A percentile compares a stretch with the other conserved stretches of the same genome.
These are phyloP conservation scores for Penicillium sp. DNA, from an alignment of 2,329 filamentous ascomycete species.

Conservation along the genomic window DNA sequence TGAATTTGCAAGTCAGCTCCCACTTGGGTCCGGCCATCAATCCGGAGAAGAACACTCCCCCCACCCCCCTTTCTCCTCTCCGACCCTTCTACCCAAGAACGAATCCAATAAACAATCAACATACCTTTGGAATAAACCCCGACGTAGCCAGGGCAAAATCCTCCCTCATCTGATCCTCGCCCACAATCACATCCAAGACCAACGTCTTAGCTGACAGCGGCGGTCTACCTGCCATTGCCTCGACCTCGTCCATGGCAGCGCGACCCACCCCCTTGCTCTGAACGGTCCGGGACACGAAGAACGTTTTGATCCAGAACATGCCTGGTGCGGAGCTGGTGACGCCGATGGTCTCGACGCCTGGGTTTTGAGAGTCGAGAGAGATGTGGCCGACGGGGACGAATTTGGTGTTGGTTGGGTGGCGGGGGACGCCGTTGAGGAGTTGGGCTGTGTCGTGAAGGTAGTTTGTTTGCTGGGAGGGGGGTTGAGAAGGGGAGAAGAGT, in stretches of 20 bases:
- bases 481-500: too few relatives aligned
- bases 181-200: conserved; percentile 16
- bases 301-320: conserved; percentile 19
- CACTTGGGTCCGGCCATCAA: too few relatives aligned
- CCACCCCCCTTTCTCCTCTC: too few relatives aligned
- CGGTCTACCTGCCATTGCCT: conserved; percentile 12
- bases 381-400: conserved; percentile 19
- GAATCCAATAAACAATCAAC: background rate
- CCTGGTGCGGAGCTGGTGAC: conserved; percentile 7
- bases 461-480: too few relatives aligned
- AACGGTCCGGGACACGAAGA: conserved; percentile 8
- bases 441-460: conserved; percentile 13
- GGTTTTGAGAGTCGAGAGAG: conserved; percentile 14
- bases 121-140: conserved; percentile 14
- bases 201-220: conserved; percentile 14
- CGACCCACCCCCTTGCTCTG: conserved; percentile 17
- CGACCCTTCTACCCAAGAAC: too few relatives aligned
- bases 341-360: conserved; percentile 7
- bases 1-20: too few relatives aligned
- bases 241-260: conserved; percentile 19
- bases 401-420: conserved; percentile 6
- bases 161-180: conserved; percentile 13
- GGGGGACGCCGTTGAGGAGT: conserved; percentile 11
- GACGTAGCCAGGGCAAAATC: conserved; percentile 12
- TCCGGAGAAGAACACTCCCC: too few relatives aligned